phyloP scores from a whole-genome alignment of 148 eudicot species.

The Camellia granthamiana region DNA sequence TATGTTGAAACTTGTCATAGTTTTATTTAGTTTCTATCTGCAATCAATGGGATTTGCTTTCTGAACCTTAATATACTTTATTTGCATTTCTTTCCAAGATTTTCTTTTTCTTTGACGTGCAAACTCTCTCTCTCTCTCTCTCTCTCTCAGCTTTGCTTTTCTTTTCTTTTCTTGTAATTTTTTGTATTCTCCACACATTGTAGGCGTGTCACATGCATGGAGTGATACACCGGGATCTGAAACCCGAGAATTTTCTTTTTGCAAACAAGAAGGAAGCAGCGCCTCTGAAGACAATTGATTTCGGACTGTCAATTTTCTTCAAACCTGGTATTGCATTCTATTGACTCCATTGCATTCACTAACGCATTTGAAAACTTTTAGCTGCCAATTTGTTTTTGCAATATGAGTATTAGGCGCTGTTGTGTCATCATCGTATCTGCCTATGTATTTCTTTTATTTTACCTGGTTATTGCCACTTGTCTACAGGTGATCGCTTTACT shows the following conservation, averaged over 20 bases:
- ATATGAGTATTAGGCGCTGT: neutral
- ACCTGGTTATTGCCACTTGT: conserved; percentile 2
- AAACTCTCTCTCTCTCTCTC: neutral
- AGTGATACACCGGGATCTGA: conserved; percentile 55
- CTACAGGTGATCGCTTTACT: conserved; percentile 40
- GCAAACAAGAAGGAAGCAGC: conserved; percentile 53
- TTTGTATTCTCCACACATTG: neutral
- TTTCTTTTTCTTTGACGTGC: neutral
- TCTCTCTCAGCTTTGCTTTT: neutral
- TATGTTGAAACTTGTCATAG: neutral
- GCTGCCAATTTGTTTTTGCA: neutral
- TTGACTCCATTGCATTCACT: neutral
- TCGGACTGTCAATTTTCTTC: conserved; percentile 41
- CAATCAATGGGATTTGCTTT: neutral
- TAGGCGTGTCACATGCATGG: conserved; percentile 51
- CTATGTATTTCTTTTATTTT: neutral
- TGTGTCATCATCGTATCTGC: neutral
- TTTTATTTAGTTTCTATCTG: neutral
- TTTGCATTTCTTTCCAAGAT: neutral
- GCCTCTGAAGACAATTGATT: conserved; percentile 55
- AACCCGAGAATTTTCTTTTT: conserved; percentile 50
- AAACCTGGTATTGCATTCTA: conserved; percentile 33
- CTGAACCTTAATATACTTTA: neutral
- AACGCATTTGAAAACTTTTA: neutral
- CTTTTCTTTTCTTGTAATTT: neutral